phyloP scores from a whole-genome alignment of 116 monocot species.

The Iris pallida region DNA sequence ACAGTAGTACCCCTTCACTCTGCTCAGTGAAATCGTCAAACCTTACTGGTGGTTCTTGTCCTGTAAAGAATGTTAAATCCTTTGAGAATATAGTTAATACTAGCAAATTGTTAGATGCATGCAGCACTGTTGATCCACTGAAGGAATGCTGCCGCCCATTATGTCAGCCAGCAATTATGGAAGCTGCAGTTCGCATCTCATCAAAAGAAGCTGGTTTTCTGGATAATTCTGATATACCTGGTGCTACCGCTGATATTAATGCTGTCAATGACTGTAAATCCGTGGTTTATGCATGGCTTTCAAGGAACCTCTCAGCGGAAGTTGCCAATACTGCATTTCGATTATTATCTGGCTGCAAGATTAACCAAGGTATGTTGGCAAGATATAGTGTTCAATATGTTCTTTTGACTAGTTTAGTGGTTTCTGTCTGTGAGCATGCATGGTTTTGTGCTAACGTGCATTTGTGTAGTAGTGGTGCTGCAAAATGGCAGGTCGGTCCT shows the following conservation, averaged over 20 bases:
- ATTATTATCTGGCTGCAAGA: conserved; percentile 84
- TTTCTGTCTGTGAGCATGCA: too few species aligned
- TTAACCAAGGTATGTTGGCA: conserved; percentile 69
- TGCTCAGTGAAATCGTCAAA: conserved; percentile 64
- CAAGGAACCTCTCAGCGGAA: conserved; percentile 59
- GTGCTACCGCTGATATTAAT: conserved; percentile 30
- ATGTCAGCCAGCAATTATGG: conserved; percentile 86
- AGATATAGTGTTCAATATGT: too few species aligned
- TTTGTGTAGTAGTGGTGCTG: too few species aligned
- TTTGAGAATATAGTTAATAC: conserved; percentile 88
- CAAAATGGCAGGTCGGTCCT: too few species aligned
- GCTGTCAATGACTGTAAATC: conserved; percentile 75
- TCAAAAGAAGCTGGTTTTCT: conserved; percentile 31
- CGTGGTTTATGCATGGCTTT: conserved; percentile 89
- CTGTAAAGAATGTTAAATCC: conserved; percentile 56
- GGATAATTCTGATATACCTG: conserved; percentile 37
- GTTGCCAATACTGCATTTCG: conserved; percentile 80
- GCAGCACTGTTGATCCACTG: conserved; percentile 78
- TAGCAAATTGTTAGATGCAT: conserved; percentile 79
- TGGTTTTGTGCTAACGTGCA: too few species aligned
- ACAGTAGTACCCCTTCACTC: conserved; percentile 58
- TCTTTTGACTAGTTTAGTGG: too few species aligned
- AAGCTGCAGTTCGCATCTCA: conserved; percentile 86
- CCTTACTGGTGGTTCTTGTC: conserved; percentile 85
- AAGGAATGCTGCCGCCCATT: conserved; percentile 92